These are phyloP conservation scores for Pilasporangium apinafurcum DNA, from an alignment of 352 stramenopile genomes.

Conservation along the genomic window DNA sequence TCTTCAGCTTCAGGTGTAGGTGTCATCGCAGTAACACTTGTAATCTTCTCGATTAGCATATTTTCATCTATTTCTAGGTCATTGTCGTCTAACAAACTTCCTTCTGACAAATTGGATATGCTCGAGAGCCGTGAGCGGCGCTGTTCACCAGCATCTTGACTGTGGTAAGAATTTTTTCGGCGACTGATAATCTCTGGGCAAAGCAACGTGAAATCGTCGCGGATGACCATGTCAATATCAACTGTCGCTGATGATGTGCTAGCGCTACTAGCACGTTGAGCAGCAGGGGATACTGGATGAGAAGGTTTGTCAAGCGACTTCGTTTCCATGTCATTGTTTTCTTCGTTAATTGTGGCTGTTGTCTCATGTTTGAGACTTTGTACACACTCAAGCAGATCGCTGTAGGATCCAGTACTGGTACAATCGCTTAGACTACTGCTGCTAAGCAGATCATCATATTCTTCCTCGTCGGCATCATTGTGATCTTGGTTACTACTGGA, in stretches of 20 bases:
- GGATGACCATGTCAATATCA: conserved; percentile 37
- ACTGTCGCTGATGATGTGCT: conserved; percentile 13
- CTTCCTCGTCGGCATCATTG: not conserved
- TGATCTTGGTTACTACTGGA: not conserved
- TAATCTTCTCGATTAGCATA: no score
- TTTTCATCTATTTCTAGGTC: conserved; percentile 8
- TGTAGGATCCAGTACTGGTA: conserved; percentile 2
- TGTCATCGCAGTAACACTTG: not conserved
- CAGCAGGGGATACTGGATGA: not conserved
- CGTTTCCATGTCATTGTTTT: not conserved
- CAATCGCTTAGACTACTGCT: conserved; percentile 9
- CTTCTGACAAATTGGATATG: conserved; percentile 29
- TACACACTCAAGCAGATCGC: conserved; percentile 2
- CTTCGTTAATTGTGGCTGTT: not conserved
- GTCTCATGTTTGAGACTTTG: no score
- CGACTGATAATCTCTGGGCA: conserved; percentile 26
- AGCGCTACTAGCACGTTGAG: conserved; percentile 1
- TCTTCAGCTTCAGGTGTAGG: conserved; percentile 2
- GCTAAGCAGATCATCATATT: conserved; percentile 7
- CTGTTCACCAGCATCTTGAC: conserved; percentile 41
- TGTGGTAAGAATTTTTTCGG: conserved; percentile 8
- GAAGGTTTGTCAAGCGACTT: not conserved
- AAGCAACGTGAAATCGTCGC: conserved; percentile 50
- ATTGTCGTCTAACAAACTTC: conserved; percentile 21
- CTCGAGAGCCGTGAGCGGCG: conserved; percentile 27